These are phyloP conservation scores for Saksenaea oblongispora DNA, from an alignment of 371 early-diverging fungal species.

Conservation along the genomic window DNA sequence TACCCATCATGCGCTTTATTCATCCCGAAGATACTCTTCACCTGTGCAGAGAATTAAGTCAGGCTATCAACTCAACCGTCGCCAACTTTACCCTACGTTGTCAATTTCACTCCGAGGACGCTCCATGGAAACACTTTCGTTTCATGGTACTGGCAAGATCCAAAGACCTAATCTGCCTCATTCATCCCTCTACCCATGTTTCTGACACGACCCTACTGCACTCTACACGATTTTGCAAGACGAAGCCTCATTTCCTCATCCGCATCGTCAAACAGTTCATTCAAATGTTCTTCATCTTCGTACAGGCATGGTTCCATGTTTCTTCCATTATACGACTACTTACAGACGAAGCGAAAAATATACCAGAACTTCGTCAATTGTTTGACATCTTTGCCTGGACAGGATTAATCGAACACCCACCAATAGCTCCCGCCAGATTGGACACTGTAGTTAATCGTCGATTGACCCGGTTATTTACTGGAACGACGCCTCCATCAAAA, in stretches of 20 bases:
- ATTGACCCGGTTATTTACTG: background rate
- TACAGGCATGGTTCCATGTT: background rate
- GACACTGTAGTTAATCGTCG: background rate
- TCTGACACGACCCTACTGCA: background rate
- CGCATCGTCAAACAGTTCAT: background rate
- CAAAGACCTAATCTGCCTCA: background rate
- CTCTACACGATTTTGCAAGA: background rate
- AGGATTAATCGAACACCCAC: background rate
- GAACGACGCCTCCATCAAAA: background rate
- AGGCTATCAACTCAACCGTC: constrained; percentile 9
- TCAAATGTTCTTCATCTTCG: background rate
- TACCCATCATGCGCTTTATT: constrained; percentile 17
- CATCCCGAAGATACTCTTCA: constrained; percentile 12
- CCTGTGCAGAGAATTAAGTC: constrained; percentile 9
- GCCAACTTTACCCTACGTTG: constrained; percentile 2
- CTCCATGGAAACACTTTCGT: background rate
- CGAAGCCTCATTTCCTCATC: background rate
- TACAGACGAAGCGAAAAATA: background rate
- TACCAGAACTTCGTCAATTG: background rate
- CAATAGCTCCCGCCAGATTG: background rate
- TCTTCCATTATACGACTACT: background rate
- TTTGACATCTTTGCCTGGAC: background rate
- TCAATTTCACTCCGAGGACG: background rate
- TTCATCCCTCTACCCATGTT: background rate
- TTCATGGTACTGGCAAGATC: background rate